Conservation (phyloP, 2,329 filamentous ascomycete genomes). For the Colletotrichum viniferum region DNA sequence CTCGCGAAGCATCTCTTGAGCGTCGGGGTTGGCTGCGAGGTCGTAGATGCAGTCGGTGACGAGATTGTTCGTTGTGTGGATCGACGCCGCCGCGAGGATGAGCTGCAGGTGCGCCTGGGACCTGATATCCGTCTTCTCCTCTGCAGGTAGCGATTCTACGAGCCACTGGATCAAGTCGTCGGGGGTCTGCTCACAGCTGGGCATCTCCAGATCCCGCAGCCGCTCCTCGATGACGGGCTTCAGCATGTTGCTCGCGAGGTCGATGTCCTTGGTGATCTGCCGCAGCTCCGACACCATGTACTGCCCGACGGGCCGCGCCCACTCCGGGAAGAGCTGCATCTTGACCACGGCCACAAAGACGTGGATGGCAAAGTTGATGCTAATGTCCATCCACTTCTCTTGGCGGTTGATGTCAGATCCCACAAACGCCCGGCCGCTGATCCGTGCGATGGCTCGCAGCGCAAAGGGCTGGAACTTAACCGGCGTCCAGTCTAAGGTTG, state of each 20-base stretch:
- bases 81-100: slow-evolving; percentile 47
- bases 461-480: slow-evolving; percentile 58
- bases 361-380: slow-evolving; percentile 54
- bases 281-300: slow-evolving; percentile 50
- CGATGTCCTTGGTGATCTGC: slow-evolving; percentile 48
- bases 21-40: slow-evolving; percentile 50
- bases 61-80: slow-evolving; percentile 49
- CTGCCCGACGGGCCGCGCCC: slow-evolving; percentile 51
- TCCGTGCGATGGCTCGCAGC: slow-evolving; percentile 54
- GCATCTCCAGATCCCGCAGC: slow-evolving; percentile 42
- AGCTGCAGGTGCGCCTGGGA: slow-evolving; percentile 47
- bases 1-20: slow-evolving; percentile 50
- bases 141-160: slow-evolving; percentile 42
- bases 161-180: slow-evolving; percentile 52
- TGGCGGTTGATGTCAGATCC: slow-evolving; percentile 54
- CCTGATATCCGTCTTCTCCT: slow-evolving; percentile 40
- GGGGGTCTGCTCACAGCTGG: slow-evolving; percentile 36
- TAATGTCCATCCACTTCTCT: slow-evolving; percentile 58
- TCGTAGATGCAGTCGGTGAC: slow-evolving; percentile 56
- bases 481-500: slow-evolving; percentile 55
- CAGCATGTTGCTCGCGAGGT: slow-evolving; percentile 46
- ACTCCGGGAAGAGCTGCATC: slow-evolving; percentile 56
- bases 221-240: slow-evolving; percentile 51
- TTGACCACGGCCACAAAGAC: slow-evolving; percentile 52
- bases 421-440: slow-evolving; percentile 59